Evolutionary conservation across 805 yeast species (phyloP).

Genomic region (Nakazawaea sp.): DNA sequence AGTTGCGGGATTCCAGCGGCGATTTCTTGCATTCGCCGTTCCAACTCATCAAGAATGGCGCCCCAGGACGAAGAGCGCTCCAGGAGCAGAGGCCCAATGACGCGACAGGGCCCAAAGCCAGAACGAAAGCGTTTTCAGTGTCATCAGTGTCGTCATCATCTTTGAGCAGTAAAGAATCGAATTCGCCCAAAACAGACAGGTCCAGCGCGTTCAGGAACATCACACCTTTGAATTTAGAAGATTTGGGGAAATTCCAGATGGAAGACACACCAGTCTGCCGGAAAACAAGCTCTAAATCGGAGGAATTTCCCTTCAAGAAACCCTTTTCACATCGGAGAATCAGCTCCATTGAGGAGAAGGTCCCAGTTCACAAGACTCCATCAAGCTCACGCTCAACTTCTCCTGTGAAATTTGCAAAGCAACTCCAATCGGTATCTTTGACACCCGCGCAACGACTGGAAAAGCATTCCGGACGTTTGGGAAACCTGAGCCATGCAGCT

Average conservation of each 20-base stretch:
- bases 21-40: constrained; percentile 10
- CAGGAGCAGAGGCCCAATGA: neutral
- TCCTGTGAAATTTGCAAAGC: constrained; percentile 4
- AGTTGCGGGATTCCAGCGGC: neutral
- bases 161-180: neutral
- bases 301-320: constrained; percentile 9
- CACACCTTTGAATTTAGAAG: constrained; percentile 10
- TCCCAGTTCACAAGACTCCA: constrained; percentile 5
- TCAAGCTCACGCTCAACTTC: constrained; percentile 8
- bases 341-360: constrained; percentile 4
- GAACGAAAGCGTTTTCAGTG: neutral
- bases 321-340: constrained; percentile 6
- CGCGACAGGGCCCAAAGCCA: neutral
- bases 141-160: neutral
- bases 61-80: neutral
- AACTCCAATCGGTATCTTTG: constrained; percentile 12
- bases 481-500: no score
- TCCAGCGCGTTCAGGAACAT: constrained; percentile 7
- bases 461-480: constrained; percentile 28
- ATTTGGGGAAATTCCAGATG: constrained; percentile 3
- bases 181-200: neutral
- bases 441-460: constrained; percentile 50
- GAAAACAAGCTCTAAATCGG: neutral
- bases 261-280: constrained; percentile 9
- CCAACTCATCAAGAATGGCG: neutral